These are phyloP conservation scores for Ophiostoma sp. DNA, from an alignment of 2,329 filamentous ascomycete genomes.

Conservation along the genomic window DNA sequence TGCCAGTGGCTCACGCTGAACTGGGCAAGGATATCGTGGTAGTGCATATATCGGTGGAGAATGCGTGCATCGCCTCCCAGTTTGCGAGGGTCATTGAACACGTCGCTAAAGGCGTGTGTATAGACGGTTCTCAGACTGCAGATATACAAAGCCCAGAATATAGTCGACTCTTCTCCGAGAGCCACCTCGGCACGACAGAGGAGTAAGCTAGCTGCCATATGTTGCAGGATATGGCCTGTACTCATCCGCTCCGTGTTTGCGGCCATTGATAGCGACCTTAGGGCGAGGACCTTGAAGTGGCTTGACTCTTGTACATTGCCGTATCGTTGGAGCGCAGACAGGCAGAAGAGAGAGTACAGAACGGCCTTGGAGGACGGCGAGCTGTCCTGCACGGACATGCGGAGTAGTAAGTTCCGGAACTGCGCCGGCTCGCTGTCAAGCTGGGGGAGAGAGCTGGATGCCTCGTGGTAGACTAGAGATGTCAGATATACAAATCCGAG, in stretches of 20 bases:
- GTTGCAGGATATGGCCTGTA: background rate
- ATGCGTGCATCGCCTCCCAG: background rate
- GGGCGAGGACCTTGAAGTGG: background rate
- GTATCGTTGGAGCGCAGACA: background rate
- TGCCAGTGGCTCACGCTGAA: conserved; percentile 31
- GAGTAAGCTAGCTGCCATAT: background rate
- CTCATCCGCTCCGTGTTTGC: background rate
- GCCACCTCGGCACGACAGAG: conserved; percentile 4
- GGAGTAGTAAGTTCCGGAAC: conserved; percentile 23
- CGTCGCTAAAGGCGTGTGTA: background rate
- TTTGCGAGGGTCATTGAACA: background rate
- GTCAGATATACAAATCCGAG: background rate
- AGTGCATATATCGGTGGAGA: conserved; percentile 31
- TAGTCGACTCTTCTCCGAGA: background rate
- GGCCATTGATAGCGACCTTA: background rate
- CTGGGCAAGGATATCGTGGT: conserved; percentile 31
- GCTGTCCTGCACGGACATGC: conserved; percentile 25
- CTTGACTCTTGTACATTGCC: background rate
- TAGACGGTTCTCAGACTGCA: background rate
- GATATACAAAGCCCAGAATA: background rate
- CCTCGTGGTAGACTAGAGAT: conserved; percentile 23
- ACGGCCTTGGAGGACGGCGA: background rate
- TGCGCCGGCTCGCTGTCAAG: conserved; percentile 19
- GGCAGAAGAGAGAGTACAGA: background rate
- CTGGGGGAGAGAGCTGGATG: conserved; percentile 20